Percentiles rank a stretch among this genome's conserved stretches.
Evolutionary conservation across 805 yeast genomes (phyloP).

Genomic region (Candida endomychidarum): DNA sequence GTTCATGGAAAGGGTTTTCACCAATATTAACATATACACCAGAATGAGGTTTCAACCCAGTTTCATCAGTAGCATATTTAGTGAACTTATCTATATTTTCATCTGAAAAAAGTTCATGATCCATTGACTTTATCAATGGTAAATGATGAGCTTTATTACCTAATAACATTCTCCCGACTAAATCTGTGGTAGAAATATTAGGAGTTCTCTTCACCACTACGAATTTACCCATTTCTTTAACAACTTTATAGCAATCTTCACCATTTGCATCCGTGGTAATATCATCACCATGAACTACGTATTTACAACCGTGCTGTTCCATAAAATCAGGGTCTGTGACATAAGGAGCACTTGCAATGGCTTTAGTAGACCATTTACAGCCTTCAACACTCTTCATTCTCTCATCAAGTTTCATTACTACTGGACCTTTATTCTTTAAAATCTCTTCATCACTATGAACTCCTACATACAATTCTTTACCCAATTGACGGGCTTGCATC

Average conservation of each 20-base stretch:
- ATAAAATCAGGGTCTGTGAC: slow-evolving; percentile 83
- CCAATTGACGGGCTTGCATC: slow-evolving; percentile 85
- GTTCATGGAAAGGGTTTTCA: slow-evolving; percentile 21
- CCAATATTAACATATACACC: slow-evolving; percentile 50
- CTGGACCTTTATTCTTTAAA: slow-evolving; percentile 81
- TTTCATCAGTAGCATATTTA: slow-evolving; percentile 59
- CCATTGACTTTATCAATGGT: slow-evolving; percentile 18
- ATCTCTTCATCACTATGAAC: slow-evolving; percentile 93
- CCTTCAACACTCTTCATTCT: slow-evolving; percentile 83
- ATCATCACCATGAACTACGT: slow-evolving; percentile 98
- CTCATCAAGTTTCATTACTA: slow-evolving; percentile 84
- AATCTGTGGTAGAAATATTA: slow-evolving; percentile 91
- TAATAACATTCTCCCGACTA: slow-evolving; percentile 83
- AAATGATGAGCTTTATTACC: slow-evolving; percentile 59
- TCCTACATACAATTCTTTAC: slow-evolving; percentile 76
- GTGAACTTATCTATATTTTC: slow-evolving; percentile 45
- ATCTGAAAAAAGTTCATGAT: slow-evolving; percentile 28
- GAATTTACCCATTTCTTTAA: slow-evolving; percentile 83
- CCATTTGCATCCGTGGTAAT: slow-evolving; percentile 96
- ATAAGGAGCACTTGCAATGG: slow-evolving; percentile 82
- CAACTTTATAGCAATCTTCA: slow-evolving; percentile 82
- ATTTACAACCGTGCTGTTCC: slow-evolving; percentile 73
- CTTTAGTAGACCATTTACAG: slow-evolving; percentile 81
- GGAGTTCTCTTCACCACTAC: slow-evolving; percentile 92
- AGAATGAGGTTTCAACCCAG: slow-evolving; percentile 59